Conservation (phyloP, 192 early-diverging fungal species). For the Podila clonocystis region DNA sequence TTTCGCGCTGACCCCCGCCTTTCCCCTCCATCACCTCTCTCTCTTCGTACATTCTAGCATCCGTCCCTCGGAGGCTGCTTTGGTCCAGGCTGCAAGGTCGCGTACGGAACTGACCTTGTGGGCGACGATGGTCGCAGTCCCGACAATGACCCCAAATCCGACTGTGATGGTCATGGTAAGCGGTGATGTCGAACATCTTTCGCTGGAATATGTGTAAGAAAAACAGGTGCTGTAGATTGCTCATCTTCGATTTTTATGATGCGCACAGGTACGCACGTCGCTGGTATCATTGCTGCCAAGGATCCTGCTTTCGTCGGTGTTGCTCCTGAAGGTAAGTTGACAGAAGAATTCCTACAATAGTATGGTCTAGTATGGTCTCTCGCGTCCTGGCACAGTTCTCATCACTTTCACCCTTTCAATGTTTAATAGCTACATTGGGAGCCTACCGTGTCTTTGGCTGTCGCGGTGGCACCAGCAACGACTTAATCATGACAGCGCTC, state of each 20-base stretch:
- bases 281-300: slow-evolving; percentile 81
- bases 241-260: background rate
- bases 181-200: background rate
- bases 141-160: slow-evolving; percentile 64
- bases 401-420: background rate
- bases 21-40: too few relatives aligned
- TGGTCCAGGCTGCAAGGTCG: slow-evolving; percentile 69
- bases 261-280: slow-evolving; percentile 63
- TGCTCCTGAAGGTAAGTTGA: slow-evolving; percentile 83
- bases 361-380: background rate
- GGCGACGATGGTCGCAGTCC: slow-evolving; percentile 61
- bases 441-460: slow-evolving; percentile 89
- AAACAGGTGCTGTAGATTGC: too few relatives aligned
- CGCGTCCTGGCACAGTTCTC: too few relatives aligned
- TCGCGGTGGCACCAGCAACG: slow-evolving; percentile 69
- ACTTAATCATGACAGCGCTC: slow-evolving; percentile 83
- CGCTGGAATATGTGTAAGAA: too few relatives aligned
- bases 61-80: slow-evolving; percentile 75
- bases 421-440: slow-evolving; percentile 65
- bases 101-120: slow-evolving; percentile 71
- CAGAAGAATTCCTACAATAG: too few relatives aligned
- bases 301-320: slow-evolving; percentile 77
- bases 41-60: slow-evolving; percentile 37
- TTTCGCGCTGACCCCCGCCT: too few relatives aligned
- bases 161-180: slow-evolving; percentile 66